Evolutionary conservation across 1,139 yeast species (phyloP).

Genomic region (Fermentozyma sake): DNA sequence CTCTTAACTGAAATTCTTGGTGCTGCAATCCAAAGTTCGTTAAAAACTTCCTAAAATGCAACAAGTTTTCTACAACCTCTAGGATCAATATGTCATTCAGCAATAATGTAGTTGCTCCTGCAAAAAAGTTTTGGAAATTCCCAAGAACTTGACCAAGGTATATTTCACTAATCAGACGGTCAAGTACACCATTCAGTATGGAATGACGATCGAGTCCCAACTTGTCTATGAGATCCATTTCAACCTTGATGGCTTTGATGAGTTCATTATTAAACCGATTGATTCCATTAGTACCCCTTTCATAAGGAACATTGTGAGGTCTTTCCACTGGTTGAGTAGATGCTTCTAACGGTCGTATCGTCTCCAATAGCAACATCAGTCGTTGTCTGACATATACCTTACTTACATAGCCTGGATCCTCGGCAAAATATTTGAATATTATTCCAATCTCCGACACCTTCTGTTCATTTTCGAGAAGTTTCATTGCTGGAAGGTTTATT

Average conservation of each 20-base stretch:
- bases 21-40: slow-evolving; percentile 8
- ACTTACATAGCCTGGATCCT: slow-evolving; percentile 30
- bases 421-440: slow-evolving; percentile 44
- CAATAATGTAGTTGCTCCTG: slow-evolving; percentile 9
- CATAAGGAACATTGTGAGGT: slow-evolving; percentile 44
- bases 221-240: slow-evolving; percentile 31
- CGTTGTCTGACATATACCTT: slow-evolving; percentile 44
- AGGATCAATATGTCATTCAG: slow-evolving; percentile 36
- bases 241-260: slow-evolving; percentile 45
- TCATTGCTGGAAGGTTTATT: slow-evolving; percentile 9
- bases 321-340: slow-evolving; percentile 37
- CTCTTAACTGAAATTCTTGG: slow-evolving; percentile 9
- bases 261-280: slow-evolving; percentile 51
- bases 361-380: slow-evolving; percentile 40
- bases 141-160: slow-evolving; percentile 13
- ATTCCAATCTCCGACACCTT: slow-evolving; percentile 11
- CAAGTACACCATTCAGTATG: slow-evolving; percentile 19
- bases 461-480: slow-evolving; percentile 8
- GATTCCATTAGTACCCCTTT: slow-evolving; percentile 61
- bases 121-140: slow-evolving; percentile 10
- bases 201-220: slow-evolving; percentile 12
- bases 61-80: slow-evolving; percentile 38
- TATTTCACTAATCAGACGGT: slow-evolving; percentile 19
- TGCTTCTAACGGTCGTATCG: slow-evolving; percentile 28
- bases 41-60: slow-evolving; percentile 19